These are phyloP conservation scores for Magnusiomyces sp. DNA, from an alignment of 1,139 yeast species.

Conservation along the genomic window DNA sequence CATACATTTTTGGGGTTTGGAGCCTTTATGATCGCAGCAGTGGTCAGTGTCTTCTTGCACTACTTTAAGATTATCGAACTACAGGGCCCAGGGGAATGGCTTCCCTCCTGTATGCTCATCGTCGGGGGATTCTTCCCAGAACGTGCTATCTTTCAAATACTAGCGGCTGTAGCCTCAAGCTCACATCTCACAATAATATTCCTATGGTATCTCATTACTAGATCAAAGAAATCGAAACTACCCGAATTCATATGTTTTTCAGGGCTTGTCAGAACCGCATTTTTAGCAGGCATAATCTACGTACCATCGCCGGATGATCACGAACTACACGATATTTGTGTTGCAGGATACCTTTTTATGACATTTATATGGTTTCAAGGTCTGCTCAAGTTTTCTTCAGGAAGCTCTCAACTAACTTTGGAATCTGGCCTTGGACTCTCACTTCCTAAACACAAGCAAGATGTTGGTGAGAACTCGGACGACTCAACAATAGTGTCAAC, in stretches of 20 bases:
- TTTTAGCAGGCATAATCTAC: conserved; percentile 10
- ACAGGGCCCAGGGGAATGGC: conserved; percentile 5
- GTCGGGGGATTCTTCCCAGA: conserved; percentile 47
- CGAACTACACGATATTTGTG: conserved; percentile 10
- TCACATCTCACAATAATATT: conserved; percentile 57
- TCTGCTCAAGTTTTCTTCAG: conserved; percentile 2
- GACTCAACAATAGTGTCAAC: too few relatives aligned
- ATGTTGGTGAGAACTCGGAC: too few relatives aligned
- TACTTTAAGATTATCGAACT: conserved; percentile 4
- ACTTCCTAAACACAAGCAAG: too few relatives aligned
- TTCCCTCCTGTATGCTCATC: conserved; percentile 5
- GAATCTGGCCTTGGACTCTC: not conserved
- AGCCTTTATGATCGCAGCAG: conserved; percentile 6
- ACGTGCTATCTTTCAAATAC: conserved; percentile 65
- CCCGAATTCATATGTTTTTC: conserved; percentile 5
- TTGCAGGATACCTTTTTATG: conserved; percentile 7
- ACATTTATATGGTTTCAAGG: conserved; percentile 11
- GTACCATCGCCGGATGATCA: conserved; percentile 12
- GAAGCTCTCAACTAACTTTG: not conserved
- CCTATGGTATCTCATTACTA: conserved; percentile 60
- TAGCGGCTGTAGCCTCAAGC: conserved; percentile 67
- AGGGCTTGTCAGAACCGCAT: conserved; percentile 8
- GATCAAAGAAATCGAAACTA: not conserved
- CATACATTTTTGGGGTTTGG: conserved; percentile 10
- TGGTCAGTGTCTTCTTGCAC: conserved; percentile 7